Conservation (phyloP, 2,329 filamentous ascomycete genomes). For the Alternaria gansuensis region DNA sequence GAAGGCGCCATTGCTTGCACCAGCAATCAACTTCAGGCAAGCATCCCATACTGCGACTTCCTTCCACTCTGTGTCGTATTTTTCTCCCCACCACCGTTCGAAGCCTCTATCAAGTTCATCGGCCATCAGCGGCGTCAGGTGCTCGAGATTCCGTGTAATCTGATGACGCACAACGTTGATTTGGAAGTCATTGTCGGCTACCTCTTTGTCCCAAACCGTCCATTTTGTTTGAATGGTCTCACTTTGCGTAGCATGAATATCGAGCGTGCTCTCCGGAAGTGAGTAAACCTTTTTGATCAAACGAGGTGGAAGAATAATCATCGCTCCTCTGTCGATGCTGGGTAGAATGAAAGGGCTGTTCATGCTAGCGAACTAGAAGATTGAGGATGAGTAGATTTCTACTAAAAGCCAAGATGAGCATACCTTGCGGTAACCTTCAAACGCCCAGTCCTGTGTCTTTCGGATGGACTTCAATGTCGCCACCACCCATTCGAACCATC, state of each 20-base stretch:
- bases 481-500: conserved; percentile 26
- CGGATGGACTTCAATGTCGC: conserved; percentile 23
- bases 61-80: conserved; percentile 24
- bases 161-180: conserved; percentile 31
- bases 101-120: conserved; percentile 26
- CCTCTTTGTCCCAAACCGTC: conserved; percentile 27
- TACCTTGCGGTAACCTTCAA: conserved; percentile 29
- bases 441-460: conserved; percentile 27
- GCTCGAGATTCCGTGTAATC: conserved; percentile 26
- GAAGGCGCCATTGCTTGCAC: conserved; percentile 28
- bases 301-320: conserved; percentile 27
- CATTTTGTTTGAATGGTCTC: conserved; percentile 31
- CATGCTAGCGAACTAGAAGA: conserved; percentile 14
- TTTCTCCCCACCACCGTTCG: conserved; percentile 22
- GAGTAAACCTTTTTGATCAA: conserved; percentile 26
- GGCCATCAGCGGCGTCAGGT: conserved; percentile 27
- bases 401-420: background rate
- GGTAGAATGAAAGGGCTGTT: conserved; percentile 26
- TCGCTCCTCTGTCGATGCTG: conserved; percentile 28
- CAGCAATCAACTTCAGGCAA: conserved; percentile 25
- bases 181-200: conserved; percentile 26
- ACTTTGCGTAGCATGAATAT: conserved; percentile 25
- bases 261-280: conserved; percentile 23
- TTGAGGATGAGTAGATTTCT: conserved; percentile 1
- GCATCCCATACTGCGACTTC: conserved; percentile 27